Base-by-base conservation (phyloP, 441 rosid species). In the Geranium incanum region DNA sequence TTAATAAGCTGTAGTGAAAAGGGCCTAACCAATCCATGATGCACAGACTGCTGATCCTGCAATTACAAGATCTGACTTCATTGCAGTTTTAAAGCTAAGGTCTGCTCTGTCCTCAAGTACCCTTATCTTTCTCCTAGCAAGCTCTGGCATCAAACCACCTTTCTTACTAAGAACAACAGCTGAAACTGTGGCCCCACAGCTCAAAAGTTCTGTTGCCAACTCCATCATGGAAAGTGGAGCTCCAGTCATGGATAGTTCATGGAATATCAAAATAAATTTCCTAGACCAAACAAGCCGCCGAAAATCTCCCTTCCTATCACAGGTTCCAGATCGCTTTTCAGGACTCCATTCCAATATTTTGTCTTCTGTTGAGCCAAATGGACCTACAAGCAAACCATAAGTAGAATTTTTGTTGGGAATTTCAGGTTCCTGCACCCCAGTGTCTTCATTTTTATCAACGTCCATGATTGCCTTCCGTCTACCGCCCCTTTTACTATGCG, bases 1-100 rank as follows among this genome's bases (percentile, higher is more conserved):
- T 13, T 68, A 77, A 71, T 38, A 9, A 72, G 64, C 18, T 62
- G 65, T 68, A 50, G 43, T 33, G 19, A 33, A 68, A 12, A 38
- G 72, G 68, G 68, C 65, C 85, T 82, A 75, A 94, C 99, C 99
- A 68, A 94, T 89, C 99, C 99, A 94, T 62, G 94, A 84, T 60
- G 91, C 90, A 83, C 97, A 94, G 62, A 94, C 99, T 52, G 99
- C 99, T 55, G 99, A 94, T 76, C 99, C 99, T 63, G 97, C 95
- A 82, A 90, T 85, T 77, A 94, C 91, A 74, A 94, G 85, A 82
- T 94, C 97, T 43, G 99, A 91, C 82, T 90, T 92, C 97, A 92
- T 92, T 68, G 96, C 89, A 74, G 93, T 85, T 81, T 94, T 94
- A 85, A 89, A 94, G 86, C 99, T 92, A 59, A 88, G 83, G 50